Conservation (phyloP, 768 basidiomycete species). For the Boletus subparvulus region DNA sequence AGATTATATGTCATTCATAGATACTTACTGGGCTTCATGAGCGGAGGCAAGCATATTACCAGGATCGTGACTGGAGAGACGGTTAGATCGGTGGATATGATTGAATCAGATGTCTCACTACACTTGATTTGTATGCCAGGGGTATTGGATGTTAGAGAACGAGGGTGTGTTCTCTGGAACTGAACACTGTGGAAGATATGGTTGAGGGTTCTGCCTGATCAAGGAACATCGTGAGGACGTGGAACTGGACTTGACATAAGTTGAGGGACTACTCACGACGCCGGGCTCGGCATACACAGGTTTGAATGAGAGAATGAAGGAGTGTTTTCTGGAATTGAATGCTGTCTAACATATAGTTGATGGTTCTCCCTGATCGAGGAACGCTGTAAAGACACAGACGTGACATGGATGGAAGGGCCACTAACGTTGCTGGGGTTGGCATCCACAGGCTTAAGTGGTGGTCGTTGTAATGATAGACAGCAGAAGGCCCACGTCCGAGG, state of each 20-base stretch:
- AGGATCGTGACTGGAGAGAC: background rate
- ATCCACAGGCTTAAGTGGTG: background rate
- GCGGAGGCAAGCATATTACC: background rate
- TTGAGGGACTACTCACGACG: too few species aligned
- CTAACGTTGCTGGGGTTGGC: background rate
- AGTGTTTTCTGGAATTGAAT: too few species aligned
- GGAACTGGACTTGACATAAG: too few species aligned
- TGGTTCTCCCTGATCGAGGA: too few species aligned
- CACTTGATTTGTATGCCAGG: background rate
- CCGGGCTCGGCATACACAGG: too few species aligned
- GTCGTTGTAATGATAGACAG: background rate
- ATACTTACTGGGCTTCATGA: background rate
- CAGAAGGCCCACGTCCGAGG: background rate
- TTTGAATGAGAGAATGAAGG: background rate
- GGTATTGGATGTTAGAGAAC: background rate
- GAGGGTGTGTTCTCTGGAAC: background rate
- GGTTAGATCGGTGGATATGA: background rate
- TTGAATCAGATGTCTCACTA: background rate
- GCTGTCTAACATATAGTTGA: too few species aligned
- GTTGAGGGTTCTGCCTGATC: too few species aligned
- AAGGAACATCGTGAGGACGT: too few species aligned
- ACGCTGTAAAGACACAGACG: background rate
- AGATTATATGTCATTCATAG: background rate
- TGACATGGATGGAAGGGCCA: background rate
- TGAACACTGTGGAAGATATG: too few species aligned